Percentiles rank a stretch among this genome's conserved stretches.
These are phyloP conservation scores for Euphorbia lathyris DNA, from an alignment of 345 rosid genomes.

Conservation along the genomic window DNA sequence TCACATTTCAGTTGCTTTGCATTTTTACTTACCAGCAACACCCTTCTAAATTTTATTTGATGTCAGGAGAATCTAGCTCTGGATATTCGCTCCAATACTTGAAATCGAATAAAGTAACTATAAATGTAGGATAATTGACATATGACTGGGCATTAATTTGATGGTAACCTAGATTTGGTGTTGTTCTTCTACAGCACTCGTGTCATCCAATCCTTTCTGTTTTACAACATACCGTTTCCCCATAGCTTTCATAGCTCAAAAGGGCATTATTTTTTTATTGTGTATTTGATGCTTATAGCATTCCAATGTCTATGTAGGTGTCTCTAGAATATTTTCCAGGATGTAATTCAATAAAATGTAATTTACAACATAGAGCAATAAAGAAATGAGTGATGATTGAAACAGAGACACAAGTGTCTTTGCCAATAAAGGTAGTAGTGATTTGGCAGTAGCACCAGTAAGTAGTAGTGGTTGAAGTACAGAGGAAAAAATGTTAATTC, in stretches of 20 bases:
- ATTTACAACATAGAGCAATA: background rate
- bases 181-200: background rate
- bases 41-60: background rate
- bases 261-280: background rate
- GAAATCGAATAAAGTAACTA: constrained; percentile 14
- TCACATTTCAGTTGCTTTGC: constrained; percentile 22
- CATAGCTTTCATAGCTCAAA: constrained; percentile 2
- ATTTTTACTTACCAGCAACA: constrained; percentile 8
- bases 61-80: background rate
- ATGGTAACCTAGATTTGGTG: background rate
- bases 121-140: constrained; percentile 10
- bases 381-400: background rate
- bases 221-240: background rate
- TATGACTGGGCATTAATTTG: constrained; percentile 1
- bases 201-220: background rate
- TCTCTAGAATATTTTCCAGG: background rate
- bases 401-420: background rate
- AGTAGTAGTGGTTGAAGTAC: background rate
- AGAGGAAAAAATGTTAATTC: background rate
- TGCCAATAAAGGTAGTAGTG: background rate
- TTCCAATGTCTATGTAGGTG: background rate
- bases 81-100: background rate
- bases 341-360: background rate
- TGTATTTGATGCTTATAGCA: background rate
- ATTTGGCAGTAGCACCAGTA: background rate